These are phyloP conservation scores for Penicillium roqueforti DNA, from an alignment of 495 filamentous ascomycete species.

Conservation along the genomic window DNA sequence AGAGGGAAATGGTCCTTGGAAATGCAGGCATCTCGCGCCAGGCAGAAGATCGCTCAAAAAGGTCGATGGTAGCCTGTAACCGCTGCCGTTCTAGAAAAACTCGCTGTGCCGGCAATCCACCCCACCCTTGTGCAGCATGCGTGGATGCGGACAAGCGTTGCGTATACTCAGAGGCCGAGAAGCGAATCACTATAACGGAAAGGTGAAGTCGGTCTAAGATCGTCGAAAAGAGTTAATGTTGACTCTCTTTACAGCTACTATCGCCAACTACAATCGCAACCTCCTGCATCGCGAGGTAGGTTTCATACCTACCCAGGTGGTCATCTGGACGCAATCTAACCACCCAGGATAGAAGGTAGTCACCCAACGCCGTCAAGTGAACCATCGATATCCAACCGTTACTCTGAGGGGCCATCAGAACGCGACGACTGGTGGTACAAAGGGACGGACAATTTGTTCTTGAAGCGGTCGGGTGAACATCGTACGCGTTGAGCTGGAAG, in stretches of 20 bases:
- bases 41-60: slow-evolving; percentile 20
- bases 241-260: slow-evolving; percentile 24
- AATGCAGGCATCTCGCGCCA: slow-evolving; percentile 21
- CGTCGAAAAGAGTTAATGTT: background rate
- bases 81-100: slow-evolving; percentile 36
- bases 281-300: slow-evolving; percentile 14
- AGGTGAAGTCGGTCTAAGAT: slow-evolving; percentile 18
- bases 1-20: slow-evolving; percentile 24
- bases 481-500: slow-evolving; percentile 17
- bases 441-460: slow-evolving; percentile 33
- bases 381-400: slow-evolving; percentile 10
- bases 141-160: slow-evolving; percentile 29
- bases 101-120: slow-evolving; percentile 35
- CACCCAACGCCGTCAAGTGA: slow-evolving; percentile 9
- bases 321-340: background rate
- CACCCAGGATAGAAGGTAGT: background rate
- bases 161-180: slow-evolving; percentile 38
- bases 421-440: slow-evolving; percentile 42
- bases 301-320: background rate
- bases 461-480: slow-evolving; percentile 36
- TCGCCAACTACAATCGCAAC: slow-evolving; percentile 30
- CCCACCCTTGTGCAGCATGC: slow-evolving; percentile 33
- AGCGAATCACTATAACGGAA: slow-evolving; percentile 33
- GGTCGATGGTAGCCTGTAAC: slow-evolving; percentile 39
- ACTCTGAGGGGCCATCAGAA: slow-evolving; percentile 24